These are phyloP conservation scores for Phytophthora ohioensis DNA, from an alignment of 352 stramenopile genomes.

Conservation along the genomic window DNA sequence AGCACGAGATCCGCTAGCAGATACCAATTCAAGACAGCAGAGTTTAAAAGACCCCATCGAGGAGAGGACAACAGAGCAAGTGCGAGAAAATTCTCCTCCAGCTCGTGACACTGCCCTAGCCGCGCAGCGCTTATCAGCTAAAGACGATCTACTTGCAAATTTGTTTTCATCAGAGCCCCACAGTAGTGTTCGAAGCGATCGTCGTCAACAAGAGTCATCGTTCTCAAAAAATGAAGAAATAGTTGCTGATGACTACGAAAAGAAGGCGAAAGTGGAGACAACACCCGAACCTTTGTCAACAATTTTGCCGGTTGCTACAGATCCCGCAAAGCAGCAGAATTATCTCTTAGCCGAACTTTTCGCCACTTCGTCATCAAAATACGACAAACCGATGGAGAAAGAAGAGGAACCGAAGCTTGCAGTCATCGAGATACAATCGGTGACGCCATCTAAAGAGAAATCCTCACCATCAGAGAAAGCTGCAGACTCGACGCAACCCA, in stretches of 20 bases:
- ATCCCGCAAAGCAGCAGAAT: constrained; percentile 30
- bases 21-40: constrained; percentile 3
- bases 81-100: neutral
- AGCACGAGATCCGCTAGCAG: constrained; percentile 3
- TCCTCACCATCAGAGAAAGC: constrained; percentile 4
- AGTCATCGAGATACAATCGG: constrained; percentile 2
- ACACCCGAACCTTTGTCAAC: neutral
- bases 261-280: constrained; percentile 12
- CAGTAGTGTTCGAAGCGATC: constrained; percentile 9
- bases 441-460: constrained; percentile 13
- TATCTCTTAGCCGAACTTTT: constrained; percentile 46
- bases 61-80: constrained; percentile 1
- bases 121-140: constrained; percentile 31
- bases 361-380: constrained; percentile 1
- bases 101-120: neutral
- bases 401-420: neutral
- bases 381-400: constrained; percentile 7
- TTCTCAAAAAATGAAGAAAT: constrained; percentile 13
- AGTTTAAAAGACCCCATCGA: neutral
- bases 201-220: constrained; percentile 9
- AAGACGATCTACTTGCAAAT: constrained; percentile 53
- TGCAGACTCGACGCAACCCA: neutral
- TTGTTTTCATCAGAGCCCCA: constrained; percentile 38
- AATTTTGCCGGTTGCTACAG: constrained; percentile 1
- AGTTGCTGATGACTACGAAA: neutral